Conservation (phyloP, 2,329 filamentous ascomycete genomes). For the Botrytis medusae region DNA sequence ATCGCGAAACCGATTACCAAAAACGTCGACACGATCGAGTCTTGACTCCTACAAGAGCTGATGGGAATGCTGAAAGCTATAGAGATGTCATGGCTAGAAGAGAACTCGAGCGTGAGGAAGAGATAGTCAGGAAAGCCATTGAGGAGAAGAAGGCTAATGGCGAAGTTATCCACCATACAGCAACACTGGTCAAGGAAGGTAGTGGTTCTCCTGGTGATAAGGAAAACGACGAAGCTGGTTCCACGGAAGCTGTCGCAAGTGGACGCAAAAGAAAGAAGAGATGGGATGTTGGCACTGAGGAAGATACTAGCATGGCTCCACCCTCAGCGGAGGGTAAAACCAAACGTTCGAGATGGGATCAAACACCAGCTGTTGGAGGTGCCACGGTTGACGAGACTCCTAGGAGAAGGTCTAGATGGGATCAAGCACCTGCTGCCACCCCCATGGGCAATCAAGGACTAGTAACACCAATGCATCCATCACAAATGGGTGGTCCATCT, state of each 20-base stretch:
- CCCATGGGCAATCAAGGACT: slow-evolving; percentile 72
- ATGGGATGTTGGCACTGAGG: slow-evolving; percentile 77
- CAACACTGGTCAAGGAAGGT: slow-evolving; percentile 67
- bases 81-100: slow-evolving; percentile 87
- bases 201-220: slow-evolving; percentile 55
- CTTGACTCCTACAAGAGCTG: slow-evolving; percentile 80
- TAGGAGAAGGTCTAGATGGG: slow-evolving; percentile 85
- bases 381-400: slow-evolving; percentile 55
- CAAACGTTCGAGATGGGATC: slow-evolving; percentile 80
- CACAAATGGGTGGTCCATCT: slow-evolving; percentile 54
- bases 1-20: slow-evolving; percentile 96
- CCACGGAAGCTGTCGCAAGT: slow-evolving; percentile 60
- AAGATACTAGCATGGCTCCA: slow-evolving; percentile 50
- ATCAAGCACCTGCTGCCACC: slow-evolving; percentile 80
- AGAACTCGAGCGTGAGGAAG: slow-evolving; percentile 91
- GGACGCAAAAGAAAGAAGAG: slow-evolving; percentile 87
- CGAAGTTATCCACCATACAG: slow-evolving; percentile 61
- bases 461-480: slow-evolving; percentile 74
- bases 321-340: slow-evolving; percentile 56
- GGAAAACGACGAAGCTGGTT: slow-evolving; percentile 69
- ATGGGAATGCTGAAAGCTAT: slow-evolving; percentile 80
- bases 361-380: slow-evolving; percentile 64
- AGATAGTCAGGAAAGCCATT: slow-evolving; percentile 77
- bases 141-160: slow-evolving; percentile 65
- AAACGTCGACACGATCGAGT: slow-evolving; percentile 89